Conservation (phyloP, 2,329 filamentous ascomycete genomes). For the Podosphaera xanthii region DNA sequence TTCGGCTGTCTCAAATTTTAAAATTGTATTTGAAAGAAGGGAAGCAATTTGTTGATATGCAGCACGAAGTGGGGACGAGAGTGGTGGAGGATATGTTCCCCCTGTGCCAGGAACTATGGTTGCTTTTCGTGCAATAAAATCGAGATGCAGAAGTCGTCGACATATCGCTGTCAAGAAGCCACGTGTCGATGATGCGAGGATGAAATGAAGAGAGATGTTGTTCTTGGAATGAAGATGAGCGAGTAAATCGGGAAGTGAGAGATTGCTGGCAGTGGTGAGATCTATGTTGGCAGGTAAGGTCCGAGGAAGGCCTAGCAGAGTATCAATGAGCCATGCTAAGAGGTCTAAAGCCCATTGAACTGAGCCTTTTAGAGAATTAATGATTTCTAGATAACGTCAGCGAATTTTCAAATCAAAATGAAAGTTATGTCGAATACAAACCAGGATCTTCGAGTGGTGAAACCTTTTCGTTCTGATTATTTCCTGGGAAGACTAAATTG, state of each 20-base stretch:
- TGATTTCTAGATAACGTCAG: conserved; percentile 31
- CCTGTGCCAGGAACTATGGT: conserved; percentile 5
- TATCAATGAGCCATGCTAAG: conserved; percentile 36
- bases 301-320: conserved; percentile 30
- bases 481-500: conserved; percentile 21
- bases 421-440: conserved; percentile 15
- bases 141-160: conserved; percentile 36
- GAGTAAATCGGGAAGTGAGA: conserved; percentile 25
- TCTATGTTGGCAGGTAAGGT: conserved; percentile 23
- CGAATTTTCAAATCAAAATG: neutral
- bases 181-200: conserved; percentile 54
- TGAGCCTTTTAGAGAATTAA: conserved; percentile 49
- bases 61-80: conserved; percentile 10
- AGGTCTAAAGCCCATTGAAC: conserved; percentile 61
- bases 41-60: conserved; percentile 15
- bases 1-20: conserved; percentile 14
- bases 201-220: conserved; percentile 34
- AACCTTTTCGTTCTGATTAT: conserved; percentile 28
- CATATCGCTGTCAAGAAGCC: conserved; percentile 48
- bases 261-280: conserved; percentile 23
- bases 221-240: conserved; percentile 29
- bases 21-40: conserved; percentile 11
- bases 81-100: conserved; percentile 1
- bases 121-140: conserved; percentile 18
- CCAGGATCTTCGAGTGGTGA: conserved; percentile 41